Conservation (phyloP, 306 rosid species). For the Vigna trinervia region DNA sequence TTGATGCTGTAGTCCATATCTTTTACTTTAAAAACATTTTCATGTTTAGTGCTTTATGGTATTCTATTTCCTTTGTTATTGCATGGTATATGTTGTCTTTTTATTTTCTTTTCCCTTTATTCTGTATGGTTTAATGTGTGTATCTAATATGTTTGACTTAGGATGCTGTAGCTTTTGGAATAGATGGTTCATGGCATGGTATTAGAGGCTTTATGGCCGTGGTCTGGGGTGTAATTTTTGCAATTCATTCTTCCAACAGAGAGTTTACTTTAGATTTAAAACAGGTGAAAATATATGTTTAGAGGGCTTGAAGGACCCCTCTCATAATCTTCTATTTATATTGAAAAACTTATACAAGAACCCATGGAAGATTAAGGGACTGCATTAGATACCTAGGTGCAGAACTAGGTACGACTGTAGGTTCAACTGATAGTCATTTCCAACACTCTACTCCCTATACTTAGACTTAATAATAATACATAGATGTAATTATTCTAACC, state of each 20-base stretch:
- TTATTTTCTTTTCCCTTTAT: conserved; percentile 1
- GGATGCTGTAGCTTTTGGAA: conserved; percentile 17
- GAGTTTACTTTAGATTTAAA: too few species aligned
- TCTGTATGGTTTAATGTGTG: conserved; percentile 12
- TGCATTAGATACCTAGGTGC: too few species aligned
- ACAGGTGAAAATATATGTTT: too few species aligned
- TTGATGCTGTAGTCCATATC: conserved; percentile 15
- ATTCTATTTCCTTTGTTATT: conserved; percentile 33
- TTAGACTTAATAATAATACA: too few species aligned
- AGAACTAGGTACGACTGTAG: too few species aligned
- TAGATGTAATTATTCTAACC: too few species aligned
- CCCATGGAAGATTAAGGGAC: too few species aligned
- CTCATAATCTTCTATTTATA: too few species aligned
- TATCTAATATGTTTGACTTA: conserved; percentile 35
- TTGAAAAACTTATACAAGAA: too few species aligned
- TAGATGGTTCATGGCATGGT: conserved; percentile 20
- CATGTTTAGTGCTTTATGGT: conserved; percentile 1
- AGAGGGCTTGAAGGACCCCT: too few species aligned
- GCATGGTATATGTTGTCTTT: conserved; percentile 23
- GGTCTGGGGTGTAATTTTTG: neutral
- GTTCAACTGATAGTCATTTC: too few species aligned
- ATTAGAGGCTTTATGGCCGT: neutral
- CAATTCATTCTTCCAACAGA: neutral
- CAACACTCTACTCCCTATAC: too few species aligned
- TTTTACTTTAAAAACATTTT: conserved; percentile 23